Evolutionary conservation across 768 basidiomycete genomes (phyloP).

Genomic region (Rhizopogon vinicolor): DNA sequence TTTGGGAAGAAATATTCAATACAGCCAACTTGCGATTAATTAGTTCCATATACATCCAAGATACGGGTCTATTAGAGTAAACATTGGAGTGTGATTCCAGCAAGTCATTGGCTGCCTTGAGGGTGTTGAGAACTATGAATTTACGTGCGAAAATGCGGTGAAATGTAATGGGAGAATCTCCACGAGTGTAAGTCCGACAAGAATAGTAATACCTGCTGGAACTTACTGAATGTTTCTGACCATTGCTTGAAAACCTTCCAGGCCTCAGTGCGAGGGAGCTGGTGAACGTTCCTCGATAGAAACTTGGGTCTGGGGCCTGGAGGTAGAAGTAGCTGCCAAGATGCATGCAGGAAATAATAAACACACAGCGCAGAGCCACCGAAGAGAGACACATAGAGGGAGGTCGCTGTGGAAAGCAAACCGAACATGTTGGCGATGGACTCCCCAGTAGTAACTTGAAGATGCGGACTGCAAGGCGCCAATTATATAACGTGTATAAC

Average conservation of each 20-base stretch:
- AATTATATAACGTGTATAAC: no score
- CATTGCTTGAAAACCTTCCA: constrained; percentile 17
- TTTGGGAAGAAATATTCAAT: constrained; percentile 39
- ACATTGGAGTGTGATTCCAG: constrained; percentile 37
- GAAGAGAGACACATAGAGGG: no score
- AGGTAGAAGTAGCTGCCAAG: constrained; percentile 13
- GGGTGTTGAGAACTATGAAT: constrained; percentile 38
- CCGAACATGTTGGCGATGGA: no score
- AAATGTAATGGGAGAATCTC: constrained; percentile 33
- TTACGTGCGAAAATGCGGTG: constrained; percentile 40
- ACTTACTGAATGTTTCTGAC: constrained; percentile 17
- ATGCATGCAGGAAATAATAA: neutral
- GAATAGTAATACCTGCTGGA: no score
- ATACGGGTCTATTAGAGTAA: constrained; percentile 43
- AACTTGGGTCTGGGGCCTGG: constrained; percentile 21
- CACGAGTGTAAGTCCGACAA: neutral
- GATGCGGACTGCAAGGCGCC: no score
- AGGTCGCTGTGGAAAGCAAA: no score
- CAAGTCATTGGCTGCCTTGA: constrained; percentile 35
- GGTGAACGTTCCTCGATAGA: constrained; percentile 22
- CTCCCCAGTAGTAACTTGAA: no score
- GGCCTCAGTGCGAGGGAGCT: constrained; percentile 10
- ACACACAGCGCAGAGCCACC: neutral
- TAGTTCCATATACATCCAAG: constrained; percentile 38
- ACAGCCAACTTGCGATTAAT: constrained; percentile 36